Evolutionary conservation across 2,329 filamentous ascomycete species (phyloP).

Genomic region (Metarhizium anisopliae): DNA sequence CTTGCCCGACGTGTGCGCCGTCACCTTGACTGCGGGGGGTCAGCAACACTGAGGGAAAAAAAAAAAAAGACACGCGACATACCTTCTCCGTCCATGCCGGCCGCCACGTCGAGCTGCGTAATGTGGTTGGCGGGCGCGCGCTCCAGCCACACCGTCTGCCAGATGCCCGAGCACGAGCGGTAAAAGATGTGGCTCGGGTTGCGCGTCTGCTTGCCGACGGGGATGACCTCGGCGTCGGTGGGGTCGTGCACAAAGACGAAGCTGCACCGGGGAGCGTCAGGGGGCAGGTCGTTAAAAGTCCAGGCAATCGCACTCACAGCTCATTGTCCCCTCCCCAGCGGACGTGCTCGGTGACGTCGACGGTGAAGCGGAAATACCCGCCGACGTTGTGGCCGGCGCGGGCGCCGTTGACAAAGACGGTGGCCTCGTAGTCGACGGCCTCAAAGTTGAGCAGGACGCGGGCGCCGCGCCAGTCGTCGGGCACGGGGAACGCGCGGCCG

Average conservation of each 20-base stretch:
- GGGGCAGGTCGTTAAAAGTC: too few relatives aligned
- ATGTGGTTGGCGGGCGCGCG: conserved; percentile 49
- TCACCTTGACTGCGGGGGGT: conserved; percentile 32
- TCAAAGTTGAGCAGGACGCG: conserved; percentile 46
- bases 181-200: conserved; percentile 58
- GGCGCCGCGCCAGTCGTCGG: conserved; percentile 33
- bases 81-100: conserved; percentile 45
- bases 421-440: conserved; percentile 48
- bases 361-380: conserved; percentile 52
- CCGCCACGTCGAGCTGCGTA: conserved; percentile 48
- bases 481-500: conserved; percentile 40
- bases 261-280: conserved; percentile 20
- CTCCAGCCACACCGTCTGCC: conserved; percentile 66
- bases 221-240: conserved; percentile 52
- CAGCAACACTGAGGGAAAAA: conserved; percentile 26
- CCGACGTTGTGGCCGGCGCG: conserved; percentile 45
- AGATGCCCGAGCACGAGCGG: conserved; percentile 63
- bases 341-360: conserved; percentile 45
- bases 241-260: conserved; percentile 60
- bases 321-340: conserved; percentile 38
- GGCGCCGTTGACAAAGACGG: conserved; percentile 49
- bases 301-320: conserved; percentile 31
- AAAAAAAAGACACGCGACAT: conserved; percentile 9
- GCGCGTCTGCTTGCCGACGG: conserved; percentile 56
- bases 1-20: conserved; percentile 37